phyloP scores from a whole-genome alignment of 768 basidiomycete species.

The Trametes elegans region DNA sequence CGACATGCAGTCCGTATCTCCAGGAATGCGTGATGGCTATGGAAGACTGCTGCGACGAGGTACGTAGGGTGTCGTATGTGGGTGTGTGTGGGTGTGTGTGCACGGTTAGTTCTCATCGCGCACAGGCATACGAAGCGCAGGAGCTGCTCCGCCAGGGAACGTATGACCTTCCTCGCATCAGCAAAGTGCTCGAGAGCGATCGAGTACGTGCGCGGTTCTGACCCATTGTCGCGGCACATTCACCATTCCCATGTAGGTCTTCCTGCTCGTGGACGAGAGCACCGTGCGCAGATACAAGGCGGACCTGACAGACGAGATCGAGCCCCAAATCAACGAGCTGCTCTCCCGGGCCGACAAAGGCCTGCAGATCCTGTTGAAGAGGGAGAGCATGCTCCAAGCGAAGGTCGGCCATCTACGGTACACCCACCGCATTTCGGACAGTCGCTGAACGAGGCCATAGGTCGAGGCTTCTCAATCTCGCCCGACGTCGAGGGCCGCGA shows the following conservation, averaged over 20 bases:
- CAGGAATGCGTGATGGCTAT: conserved; percentile 75
- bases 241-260: conserved; percentile 50
- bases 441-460: conserved; percentile 32
- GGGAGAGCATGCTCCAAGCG: conserved; percentile 55
- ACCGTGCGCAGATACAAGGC: conserved; percentile 74
- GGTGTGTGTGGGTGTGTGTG: conserved; percentile 12
- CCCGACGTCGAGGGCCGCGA: conserved; percentile 39
- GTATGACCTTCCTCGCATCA: conserved; percentile 69
- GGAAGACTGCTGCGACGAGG: conserved; percentile 83
- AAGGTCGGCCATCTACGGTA: conserved; percentile 45
- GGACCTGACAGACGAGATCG: conserved; percentile 75
- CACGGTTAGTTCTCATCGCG: not conserved
- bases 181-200: conserved; percentile 63
- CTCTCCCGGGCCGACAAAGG: conserved; percentile 71
- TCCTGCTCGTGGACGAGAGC: conserved; percentile 68
- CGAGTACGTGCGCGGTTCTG: conserved; percentile 41
- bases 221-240: not conserved
- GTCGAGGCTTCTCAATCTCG: conserved; percentile 51
- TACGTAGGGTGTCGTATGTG: too few species aligned
- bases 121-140: conserved; percentile 66
- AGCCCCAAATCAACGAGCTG: conserved; percentile 76
- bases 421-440: not conserved
- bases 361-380: conserved; percentile 56
- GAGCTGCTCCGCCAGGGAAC: conserved; percentile 68
- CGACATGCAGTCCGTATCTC: conserved; percentile 67